Percentiles rank a stretch among this genome's conserved stretches.
phyloP scores from a whole-genome alignment of 169 alveolate genomes.

The Eimeria nieschulzi region DNA sequence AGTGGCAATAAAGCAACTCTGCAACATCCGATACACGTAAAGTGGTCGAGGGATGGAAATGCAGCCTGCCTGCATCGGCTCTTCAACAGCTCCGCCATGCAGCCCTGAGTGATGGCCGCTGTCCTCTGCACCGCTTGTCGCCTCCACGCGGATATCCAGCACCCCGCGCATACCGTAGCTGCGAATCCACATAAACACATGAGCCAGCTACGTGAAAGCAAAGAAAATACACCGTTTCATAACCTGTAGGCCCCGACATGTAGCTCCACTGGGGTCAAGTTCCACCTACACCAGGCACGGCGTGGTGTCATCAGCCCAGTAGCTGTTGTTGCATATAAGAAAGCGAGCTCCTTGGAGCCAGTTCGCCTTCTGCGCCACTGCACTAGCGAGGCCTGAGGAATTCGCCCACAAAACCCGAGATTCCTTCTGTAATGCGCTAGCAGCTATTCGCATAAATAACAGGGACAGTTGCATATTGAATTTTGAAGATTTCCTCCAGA shows the following conservation, averaged over 20 bases:
- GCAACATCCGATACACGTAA: not conserved
- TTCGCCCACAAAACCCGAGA: not conserved
- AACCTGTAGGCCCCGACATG: not conserved
- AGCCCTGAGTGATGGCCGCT: conserved; percentile 75
- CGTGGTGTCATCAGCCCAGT: conserved; percentile 77
- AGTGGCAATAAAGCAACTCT: not conserved
- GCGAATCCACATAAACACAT: not conserved
- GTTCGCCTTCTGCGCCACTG: conserved; percentile 55
- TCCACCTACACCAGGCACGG: conserved; percentile 77
- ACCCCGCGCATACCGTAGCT: conserved; percentile 79
- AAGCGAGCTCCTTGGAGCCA: conserved; percentile 71
- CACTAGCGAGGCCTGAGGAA: conserved; percentile 64
- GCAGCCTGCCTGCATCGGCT: conserved; percentile 73
- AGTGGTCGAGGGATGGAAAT: not conserved
- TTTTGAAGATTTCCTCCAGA: too few relatives aligned
- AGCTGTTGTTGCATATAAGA: conserved; percentile 73
- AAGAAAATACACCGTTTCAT: too few relatives aligned
- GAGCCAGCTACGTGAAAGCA: not conserved
- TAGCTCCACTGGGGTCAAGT: not conserved
- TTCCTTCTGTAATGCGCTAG: not conserved
- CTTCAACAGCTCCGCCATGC: conserved; percentile 78
- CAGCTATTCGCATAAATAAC: not conserved
- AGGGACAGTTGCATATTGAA: too few relatives aligned
- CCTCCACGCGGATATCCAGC: conserved; percentile 72
- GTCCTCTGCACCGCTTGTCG: conserved; percentile 44